These are phyloP conservation scores for Calonectria honghensis DNA, from an alignment of 2,329 filamentous ascomycete genomes.

Conservation along the genomic window DNA sequence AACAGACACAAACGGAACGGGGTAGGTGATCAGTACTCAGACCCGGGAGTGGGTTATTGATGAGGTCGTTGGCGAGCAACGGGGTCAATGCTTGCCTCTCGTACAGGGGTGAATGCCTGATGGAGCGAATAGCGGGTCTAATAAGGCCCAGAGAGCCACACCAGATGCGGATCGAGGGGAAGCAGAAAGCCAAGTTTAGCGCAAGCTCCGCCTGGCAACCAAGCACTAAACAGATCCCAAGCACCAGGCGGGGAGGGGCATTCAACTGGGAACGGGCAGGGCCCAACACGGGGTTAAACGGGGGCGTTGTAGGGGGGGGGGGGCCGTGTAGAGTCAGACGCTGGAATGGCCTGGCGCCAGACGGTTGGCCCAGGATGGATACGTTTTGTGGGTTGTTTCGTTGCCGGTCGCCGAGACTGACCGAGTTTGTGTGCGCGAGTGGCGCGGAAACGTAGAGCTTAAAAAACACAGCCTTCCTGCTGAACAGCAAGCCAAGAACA, in stretches of 20 bases:
- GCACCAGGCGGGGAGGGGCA: slow-evolving; percentile 35
- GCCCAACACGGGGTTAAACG: slow-evolving; percentile 24
- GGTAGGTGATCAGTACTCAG: slow-evolving; percentile 35
- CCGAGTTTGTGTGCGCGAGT: slow-evolving; percentile 25
- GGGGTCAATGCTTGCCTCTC: slow-evolving; percentile 43
- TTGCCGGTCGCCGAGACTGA: slow-evolving; percentile 26
- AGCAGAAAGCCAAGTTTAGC: slow-evolving; percentile 47
- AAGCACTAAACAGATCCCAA: slow-evolving; percentile 32
- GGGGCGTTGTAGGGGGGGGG: slow-evolving; percentile 7
- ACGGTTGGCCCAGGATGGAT: slow-evolving; percentile 15
- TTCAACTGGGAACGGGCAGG: slow-evolving; percentile 35
- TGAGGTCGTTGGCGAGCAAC: slow-evolving; percentile 51
- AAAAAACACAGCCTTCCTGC: slow-evolving; percentile 36
- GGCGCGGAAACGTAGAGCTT: slow-evolving; percentile 30
- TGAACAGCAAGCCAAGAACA: slow-evolving; percentile 4
- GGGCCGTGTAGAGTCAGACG: slow-evolving; percentile 12
- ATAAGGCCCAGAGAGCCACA: slow-evolving; percentile 45
- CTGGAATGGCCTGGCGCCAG: slow-evolving; percentile 23
- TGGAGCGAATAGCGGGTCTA: slow-evolving; percentile 48
- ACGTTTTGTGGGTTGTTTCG: slow-evolving; percentile 4
- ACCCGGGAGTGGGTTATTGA: slow-evolving; percentile 45
- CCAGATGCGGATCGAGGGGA: slow-evolving; percentile 52
- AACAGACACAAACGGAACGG: slow-evolving; percentile 18
- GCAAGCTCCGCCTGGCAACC: slow-evolving; percentile 50
- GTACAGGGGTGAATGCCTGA: slow-evolving; percentile 39